Conservation (phyloP, 2,329 filamentous ascomycete species). For the Calonectria fujianensis region DNA sequence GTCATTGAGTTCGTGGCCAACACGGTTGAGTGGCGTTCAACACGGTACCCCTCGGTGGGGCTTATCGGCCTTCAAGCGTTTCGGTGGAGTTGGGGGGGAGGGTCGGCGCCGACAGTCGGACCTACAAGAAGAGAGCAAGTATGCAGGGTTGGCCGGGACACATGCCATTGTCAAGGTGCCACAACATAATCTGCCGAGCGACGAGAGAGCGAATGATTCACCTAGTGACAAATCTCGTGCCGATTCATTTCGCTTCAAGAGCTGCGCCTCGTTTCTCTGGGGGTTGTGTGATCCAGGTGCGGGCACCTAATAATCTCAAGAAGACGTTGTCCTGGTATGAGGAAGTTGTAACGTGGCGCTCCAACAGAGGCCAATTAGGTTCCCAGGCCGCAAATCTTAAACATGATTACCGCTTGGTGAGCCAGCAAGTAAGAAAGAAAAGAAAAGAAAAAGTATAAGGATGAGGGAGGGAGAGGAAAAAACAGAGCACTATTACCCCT, state of each 20-base stretch:
- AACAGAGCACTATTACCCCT: background rate
- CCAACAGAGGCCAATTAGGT: background rate
- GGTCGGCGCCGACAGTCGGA: slow-evolving; percentile 1
- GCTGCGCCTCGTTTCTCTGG: slow-evolving; percentile 22
- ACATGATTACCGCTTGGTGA: background rate
- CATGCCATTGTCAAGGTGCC: background rate
- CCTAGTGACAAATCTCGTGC: background rate
- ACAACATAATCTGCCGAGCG: background rate
- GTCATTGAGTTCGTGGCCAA: background rate
- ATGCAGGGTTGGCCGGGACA: slow-evolving; percentile 14
- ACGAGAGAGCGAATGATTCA: background rate
- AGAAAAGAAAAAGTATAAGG: slow-evolving; percentile 1
- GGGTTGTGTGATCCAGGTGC: background rate
- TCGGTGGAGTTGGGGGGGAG: background rate
- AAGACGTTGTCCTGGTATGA: background rate
- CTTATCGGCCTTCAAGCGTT: too few species aligned
- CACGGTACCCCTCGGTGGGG: too few species aligned
- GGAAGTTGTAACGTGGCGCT: slow-evolving; percentile 21
- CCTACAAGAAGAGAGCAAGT: background rate
- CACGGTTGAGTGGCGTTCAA: background rate
- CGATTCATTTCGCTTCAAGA: slow-evolving; percentile 29
- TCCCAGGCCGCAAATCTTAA: background rate
- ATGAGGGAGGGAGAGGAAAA: background rate
- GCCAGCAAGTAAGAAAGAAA: background rate
- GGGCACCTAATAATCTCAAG: background rate